Evolutionary conservation across 345 rosid species (phyloP), one percentile per base, ranked within the genome.

Genomic region (Rhodamnia argentea): DNA sequence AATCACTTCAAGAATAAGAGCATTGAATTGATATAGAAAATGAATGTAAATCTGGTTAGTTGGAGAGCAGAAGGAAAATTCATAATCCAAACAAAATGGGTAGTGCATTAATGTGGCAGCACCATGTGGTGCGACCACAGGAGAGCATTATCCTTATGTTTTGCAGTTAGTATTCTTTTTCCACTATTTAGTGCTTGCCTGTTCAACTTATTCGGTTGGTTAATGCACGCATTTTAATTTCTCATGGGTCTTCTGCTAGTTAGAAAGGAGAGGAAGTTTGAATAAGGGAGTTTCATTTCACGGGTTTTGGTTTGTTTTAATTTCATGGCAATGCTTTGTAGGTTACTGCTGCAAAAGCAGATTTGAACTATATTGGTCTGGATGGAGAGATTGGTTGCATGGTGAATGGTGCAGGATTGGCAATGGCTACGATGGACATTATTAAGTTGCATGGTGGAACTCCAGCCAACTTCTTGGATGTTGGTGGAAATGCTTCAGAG

Each of bases 381-480:
- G 99, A 98, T 89, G 99, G 99, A 83, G 99, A 98, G 93, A 98
- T 98, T 88, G 99, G 99, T 82, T 98, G 99, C 95, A 98, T 98
- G 99, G 99, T 98, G 84, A 98, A 98, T 91, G 99, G 99, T 86
- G 99, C 99, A n/a, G 99, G 99, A 89, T 90, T 98, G 86, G 99
- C 99, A 24, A 98, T 96, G 99, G 99, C 99, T 86, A 95, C 99
- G 37, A 98, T 96, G 99, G 99, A 98, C 91, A 96, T 98, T 70
- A 96, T 98, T 82, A 98, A 98, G 89, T 82, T 98, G 94, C 99
- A 96, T 85, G 99, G 99, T 37, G 99, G 99, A 86, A 98, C 99
- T 82, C 99, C 99, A 50, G 99, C 99, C 85, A 98, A 98, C 92
- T 98, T 96, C 88, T 94, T 98, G 32, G 99, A 98, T 88, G 99